Conservation (phyloP, 179 eudicot genomes). For the Nepenthes alata region DNA sequence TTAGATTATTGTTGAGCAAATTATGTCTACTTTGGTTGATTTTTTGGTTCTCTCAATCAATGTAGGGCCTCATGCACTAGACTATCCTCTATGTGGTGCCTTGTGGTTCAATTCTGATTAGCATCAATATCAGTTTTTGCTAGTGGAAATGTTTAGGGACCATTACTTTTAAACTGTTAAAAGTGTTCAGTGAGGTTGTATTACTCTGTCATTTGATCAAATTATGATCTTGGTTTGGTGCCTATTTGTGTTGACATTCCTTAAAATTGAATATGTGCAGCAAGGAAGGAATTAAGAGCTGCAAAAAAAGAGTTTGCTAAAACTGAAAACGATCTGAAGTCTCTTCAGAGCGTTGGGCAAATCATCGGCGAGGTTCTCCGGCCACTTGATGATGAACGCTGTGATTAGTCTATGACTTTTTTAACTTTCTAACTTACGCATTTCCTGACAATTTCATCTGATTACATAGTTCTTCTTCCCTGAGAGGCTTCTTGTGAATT, state of each 20-base stretch:
- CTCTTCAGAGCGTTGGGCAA: constrained; percentile 98
- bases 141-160: no score
- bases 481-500: not conserved
- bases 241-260: constrained; percentile 3
- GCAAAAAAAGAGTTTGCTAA: constrained; percentile 83
- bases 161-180: no score
- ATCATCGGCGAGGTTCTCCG: constrained; percentile 96
- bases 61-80: no score
- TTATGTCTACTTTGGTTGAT: no score
- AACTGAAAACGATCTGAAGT: constrained; percentile 95
- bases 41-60: no score
- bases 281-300: constrained; percentile 53
- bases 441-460: not conserved
- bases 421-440: not conserved
- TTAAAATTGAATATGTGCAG: constrained; percentile 26
- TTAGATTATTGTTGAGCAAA: no score
- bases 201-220: not conserved
- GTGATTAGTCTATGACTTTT: constrained; percentile 25
- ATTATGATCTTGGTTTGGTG: not conserved
- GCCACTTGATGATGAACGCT: constrained; percentile 92
- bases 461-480: not conserved
- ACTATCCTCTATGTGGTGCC: no score
- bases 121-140: no score
- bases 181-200: no score
- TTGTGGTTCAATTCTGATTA: no score